These are phyloP conservation scores for Alternaria metachromatica DNA, from an alignment of 2,329 filamentous ascomycete genomes.

Conservation along the genomic window DNA sequence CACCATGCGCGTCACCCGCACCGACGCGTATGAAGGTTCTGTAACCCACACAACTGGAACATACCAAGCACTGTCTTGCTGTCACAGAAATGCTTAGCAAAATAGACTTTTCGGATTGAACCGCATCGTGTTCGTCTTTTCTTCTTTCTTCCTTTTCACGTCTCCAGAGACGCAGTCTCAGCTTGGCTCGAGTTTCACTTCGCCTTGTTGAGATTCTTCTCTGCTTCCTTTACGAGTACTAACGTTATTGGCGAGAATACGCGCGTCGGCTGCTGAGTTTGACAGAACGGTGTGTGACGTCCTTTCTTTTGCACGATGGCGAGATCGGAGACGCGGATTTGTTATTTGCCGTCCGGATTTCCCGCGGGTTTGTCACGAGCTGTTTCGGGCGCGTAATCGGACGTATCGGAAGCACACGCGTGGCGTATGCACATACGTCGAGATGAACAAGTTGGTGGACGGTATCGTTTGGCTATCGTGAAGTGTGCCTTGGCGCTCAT, in stretches of 20 bases:
- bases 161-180: background rate
- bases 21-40: background rate
- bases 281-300: background rate
- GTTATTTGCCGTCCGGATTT: background rate
- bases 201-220: background rate
- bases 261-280: background rate
- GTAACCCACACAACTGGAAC: background rate
- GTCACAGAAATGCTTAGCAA: constrained; percentile 1
- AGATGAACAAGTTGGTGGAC: background rate
- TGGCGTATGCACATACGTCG: background rate
- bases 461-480: background rate
- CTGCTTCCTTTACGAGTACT: background rate
- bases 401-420: background rate
- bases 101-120: background rate
- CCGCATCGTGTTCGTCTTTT: background rate
- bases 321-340: background rate
- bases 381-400: background rate
- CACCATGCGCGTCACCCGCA: background rate
- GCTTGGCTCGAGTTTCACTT: background rate
- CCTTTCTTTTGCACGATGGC: background rate
- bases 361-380: background rate
- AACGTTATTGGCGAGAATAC: background rate
- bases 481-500: constrained; percentile 1
- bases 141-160: background rate
- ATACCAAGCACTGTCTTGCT: constrained; percentile 1